These are phyloP conservation scores for Pseudogymnoascus sp. DNA, from an alignment of 2,329 filamentous ascomycete species.

Conservation along the genomic window DNA sequence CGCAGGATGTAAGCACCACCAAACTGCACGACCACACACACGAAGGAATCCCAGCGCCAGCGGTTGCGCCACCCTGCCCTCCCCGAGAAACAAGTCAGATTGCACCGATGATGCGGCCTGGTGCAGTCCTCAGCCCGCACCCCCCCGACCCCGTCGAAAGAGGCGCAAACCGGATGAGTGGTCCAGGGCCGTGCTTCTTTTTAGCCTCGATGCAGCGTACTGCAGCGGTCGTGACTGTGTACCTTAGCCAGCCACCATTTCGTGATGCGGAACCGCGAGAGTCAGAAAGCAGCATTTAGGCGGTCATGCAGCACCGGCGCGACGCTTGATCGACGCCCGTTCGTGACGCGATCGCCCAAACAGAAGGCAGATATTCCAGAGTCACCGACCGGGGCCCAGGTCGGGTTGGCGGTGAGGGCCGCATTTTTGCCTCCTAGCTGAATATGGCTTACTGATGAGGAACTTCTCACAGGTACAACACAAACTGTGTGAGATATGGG, in stretches of 20 bases:
- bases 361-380: neutral
- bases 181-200: conserved; percentile 1
- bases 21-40: neutral
- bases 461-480: neutral
- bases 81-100: conserved; percentile 4
- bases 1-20: neutral
- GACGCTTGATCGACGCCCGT: neutral
- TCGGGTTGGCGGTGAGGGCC: neutral
- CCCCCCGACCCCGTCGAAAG: neutral
- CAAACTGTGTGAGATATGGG: neutral
- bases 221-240: neutral
- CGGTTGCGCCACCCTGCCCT: conserved; percentile 1
- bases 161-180: conserved; percentile 4
- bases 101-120: conserved; percentile 2
- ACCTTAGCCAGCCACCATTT: conserved; percentile 1
- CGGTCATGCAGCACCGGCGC: neutral
- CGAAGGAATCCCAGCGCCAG: neutral
- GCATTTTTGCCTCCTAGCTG: neutral
- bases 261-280: neutral
- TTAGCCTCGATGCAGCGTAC: neutral
- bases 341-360: conserved; percentile 1
- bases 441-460: neutral
- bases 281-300: conserved; percentile 1
- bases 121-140: neutral
- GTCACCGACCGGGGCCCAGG: neutral